phyloP scores from a whole-genome alignment of 768 basidiomycete species.

The Psilocybe sp. region DNA sequence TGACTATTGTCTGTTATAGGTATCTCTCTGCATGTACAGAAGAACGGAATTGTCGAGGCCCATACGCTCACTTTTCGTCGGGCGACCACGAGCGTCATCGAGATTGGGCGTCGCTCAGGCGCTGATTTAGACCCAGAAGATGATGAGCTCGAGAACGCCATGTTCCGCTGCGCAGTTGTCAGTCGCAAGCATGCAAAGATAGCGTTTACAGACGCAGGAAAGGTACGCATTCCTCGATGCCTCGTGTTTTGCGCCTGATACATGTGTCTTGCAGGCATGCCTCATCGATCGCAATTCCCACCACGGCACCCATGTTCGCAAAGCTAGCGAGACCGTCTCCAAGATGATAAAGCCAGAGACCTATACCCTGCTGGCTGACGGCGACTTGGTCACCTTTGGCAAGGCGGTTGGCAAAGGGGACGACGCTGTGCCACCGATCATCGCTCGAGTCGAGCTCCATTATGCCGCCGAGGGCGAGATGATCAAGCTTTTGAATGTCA shows the following conservation, averaged over 20 bases:
- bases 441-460: conserved; percentile 57
- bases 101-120: conserved; percentile 68
- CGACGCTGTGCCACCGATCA: conserved; percentile 60
- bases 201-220: conserved; percentile 65
- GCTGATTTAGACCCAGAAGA: conserved; percentile 36
- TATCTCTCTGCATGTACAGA: conserved; percentile 57
- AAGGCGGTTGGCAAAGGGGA: conserved; percentile 67
- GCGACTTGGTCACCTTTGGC: conserved; percentile 74
- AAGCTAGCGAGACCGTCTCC: conserved; percentile 45
- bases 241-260: conserved; percentile 15
- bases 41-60: conserved; percentile 40
- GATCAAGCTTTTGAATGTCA: not conserved
- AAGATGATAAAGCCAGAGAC: conserved; percentile 52
- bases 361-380: conserved; percentile 57
- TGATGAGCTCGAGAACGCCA: conserved; percentile 42
- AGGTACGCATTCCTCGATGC: conserved; percentile 39
- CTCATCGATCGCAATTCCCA: conserved; percentile 71
- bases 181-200: conserved; percentile 80
- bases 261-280: conserved; percentile 49
- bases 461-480: conserved; percentile 20
- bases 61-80: conserved; percentile 53
- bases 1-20: conserved; percentile 36
- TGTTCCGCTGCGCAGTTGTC: conserved; percentile 77
- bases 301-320: conserved; percentile 71
- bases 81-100: conserved; percentile 45